A percentile compares a stretch with the other conserved stretches of the same genome.
phyloP scores from a whole-genome alignment of 2,329 filamentous ascomycete species.

The Talaromyces sp. region DNA sequence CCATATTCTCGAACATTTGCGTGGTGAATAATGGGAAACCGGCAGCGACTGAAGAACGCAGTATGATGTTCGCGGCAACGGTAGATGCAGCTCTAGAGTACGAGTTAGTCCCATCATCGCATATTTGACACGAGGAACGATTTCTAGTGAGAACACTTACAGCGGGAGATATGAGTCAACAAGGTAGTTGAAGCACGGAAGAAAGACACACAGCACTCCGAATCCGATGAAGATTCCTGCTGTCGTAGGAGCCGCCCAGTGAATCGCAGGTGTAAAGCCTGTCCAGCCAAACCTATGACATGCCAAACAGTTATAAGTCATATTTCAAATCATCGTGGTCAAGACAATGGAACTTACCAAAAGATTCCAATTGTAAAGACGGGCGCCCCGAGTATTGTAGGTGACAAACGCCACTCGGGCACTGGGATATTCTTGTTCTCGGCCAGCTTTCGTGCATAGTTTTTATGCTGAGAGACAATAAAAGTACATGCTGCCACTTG shows the following conservation, averaged over 20 bases:
- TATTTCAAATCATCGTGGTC: neutral
- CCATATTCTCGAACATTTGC: constrained; percentile 38
- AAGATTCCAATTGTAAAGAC: constrained; percentile 38
- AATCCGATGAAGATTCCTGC: constrained; percentile 31
- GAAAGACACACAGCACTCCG: constrained; percentile 32
- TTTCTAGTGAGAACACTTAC: constrained; percentile 33
- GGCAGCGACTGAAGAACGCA: constrained; percentile 34
- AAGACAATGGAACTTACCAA: constrained; percentile 23
- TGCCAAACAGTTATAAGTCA: neutral
- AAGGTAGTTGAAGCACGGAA: constrained; percentile 37
- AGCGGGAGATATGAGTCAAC: constrained; percentile 40
- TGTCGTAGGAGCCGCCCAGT: constrained; percentile 29
- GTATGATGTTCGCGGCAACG: constrained; percentile 38
- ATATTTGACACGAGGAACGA: too few relatives aligned
- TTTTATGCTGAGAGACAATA: constrained; percentile 28
- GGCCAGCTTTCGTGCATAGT: constrained; percentile 27
- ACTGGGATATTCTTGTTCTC: constrained; percentile 24
- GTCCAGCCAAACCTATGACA: constrained; percentile 38
- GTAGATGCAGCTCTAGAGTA: constrained; percentile 34
- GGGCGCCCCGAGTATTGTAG: constrained; percentile 30
- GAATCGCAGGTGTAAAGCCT: constrained; percentile 26
- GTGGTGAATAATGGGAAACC: constrained; percentile 38
- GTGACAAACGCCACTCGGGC: constrained; percentile 33
- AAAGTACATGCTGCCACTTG: constrained; percentile 19
- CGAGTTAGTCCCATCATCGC: too few relatives aligned